Base-by-base conservation (phyloP, 176 grass and related monocot species). In the Raddia guianensis region DNA sequence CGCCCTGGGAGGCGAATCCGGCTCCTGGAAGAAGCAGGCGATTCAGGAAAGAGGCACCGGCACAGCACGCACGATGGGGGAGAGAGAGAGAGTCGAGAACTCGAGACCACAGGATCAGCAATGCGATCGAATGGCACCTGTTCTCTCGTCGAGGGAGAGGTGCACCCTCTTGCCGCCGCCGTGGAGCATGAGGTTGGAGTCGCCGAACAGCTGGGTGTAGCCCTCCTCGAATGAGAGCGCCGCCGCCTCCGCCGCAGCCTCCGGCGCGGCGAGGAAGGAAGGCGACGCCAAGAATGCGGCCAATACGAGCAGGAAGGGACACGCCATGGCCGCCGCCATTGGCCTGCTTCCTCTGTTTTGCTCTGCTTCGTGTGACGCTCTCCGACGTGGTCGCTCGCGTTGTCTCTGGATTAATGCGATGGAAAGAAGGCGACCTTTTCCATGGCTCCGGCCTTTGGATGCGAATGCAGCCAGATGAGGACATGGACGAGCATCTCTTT, bases 141-240 rank as follows among this genome's bases (percentile, higher is more conserved):
- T 97, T 32, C 94, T 75, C 81, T 90, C 46, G 74, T 97, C 87
- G 63, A 97, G 94, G 76, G 94, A 79, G 85, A 97, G 89, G 85
- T 85, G 94, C 20, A 97, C 89, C 2, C 73, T 72, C 75, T 68
- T 90, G 8, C 94, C 94, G 59, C 70, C 87, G 40, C 90, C 80
- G 80, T 92, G 91, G 80, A 97, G 89, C 76, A 85, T 84, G 76
- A 97, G 90, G 72, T 97, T 97, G 81, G 89, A 82, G 88, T 94
- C 94, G 10, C 91, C 94, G 81, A 97, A 97, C 61, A 94, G 84
- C 89, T 94, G 91, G 35, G 91, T 94, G 75, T 97, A 97, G 2
- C 89, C 91, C 15, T 94, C 91, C 12, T 83, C 63, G 72, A 97
- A 97, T 45, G 91, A 86, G 80, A 97, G 82, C 12, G 84, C 69